Conservation (phyloP, 164 flowering plant genomes). For the Akebia trifoliata region DNA sequence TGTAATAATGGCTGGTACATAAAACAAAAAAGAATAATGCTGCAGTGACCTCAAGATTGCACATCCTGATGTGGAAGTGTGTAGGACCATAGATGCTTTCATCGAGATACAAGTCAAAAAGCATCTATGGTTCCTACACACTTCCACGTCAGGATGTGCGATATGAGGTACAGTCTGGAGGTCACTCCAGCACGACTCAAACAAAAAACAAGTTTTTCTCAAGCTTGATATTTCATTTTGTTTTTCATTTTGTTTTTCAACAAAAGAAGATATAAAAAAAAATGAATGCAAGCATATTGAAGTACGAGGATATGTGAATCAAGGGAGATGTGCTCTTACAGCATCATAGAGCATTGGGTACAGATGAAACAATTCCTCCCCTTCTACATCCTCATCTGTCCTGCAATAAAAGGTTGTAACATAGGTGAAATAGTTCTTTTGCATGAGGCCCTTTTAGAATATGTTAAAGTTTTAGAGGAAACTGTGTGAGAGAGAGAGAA, state of each 20-base stretch:
- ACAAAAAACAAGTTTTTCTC: not conserved
- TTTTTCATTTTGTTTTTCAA: not conserved
- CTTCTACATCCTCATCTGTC: conserved; percentile 45
- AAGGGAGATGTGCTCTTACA: conserved; percentile 29
- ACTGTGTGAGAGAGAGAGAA: too few relatives aligned
- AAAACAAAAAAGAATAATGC: too few relatives aligned
- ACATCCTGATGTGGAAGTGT: too few relatives aligned
- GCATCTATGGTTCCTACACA: too few relatives aligned
- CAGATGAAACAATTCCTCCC: conserved; percentile 46
- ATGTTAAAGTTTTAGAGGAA: too few relatives aligned
- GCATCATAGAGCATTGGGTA: conserved; percentile 16
- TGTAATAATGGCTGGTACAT: too few relatives aligned
- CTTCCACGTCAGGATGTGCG: too few relatives aligned
- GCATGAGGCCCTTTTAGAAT: not conserved
- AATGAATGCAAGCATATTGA: not conserved
- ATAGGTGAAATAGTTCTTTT: not conserved
- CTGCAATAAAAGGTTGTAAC: conserved; percentile 23
- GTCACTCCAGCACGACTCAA: too few relatives aligned
- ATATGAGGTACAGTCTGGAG: too few relatives aligned
- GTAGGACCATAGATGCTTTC: too few relatives aligned
- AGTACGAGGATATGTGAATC: not conserved
- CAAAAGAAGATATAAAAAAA: not conserved
- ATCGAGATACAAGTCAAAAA: too few relatives aligned
- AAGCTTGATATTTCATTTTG: not conserved
- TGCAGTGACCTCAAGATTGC: too few relatives aligned